Percentiles rank a stretch among this genome's conserved stretches.
Conservation (phyloP, 2,329 filamentous ascomycete genomes). For the Ophioceras dolichostomum region DNA sequence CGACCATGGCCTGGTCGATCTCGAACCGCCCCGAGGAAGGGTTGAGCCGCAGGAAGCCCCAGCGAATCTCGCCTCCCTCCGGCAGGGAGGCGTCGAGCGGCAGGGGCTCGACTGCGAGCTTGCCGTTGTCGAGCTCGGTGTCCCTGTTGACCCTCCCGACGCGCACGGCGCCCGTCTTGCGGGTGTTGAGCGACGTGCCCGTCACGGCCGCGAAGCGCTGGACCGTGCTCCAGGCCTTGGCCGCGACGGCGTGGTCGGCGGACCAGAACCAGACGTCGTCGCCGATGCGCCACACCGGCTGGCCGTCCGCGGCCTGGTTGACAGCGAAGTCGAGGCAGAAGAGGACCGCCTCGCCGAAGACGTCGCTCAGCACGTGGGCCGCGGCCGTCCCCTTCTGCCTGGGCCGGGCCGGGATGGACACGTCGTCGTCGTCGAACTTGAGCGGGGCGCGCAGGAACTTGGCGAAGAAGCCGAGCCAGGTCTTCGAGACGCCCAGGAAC, state of each 20-base stretch:
- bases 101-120: no score
- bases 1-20: conserved; percentile 46
- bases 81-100: conserved; percentile 25
- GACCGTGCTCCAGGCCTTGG: conserved; percentile 47
- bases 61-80: conserved; percentile 32
- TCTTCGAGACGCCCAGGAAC: conserved; percentile 44
- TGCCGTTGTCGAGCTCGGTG: no score
- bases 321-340: conserved; percentile 52
- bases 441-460: conserved; percentile 47
- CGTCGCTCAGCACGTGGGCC: conserved; percentile 39
- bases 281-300: conserved; percentile 43
- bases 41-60: conserved; percentile 45
- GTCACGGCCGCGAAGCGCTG: conserved; percentile 39
- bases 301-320: conserved; percentile 38
- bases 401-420: conserved; percentile 34
- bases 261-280: conserved; percentile 55
- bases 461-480: conserved; percentile 46
- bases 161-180: conserved; percentile 35
- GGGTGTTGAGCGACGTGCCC: conserved; percentile 41
- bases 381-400: conserved; percentile 43
- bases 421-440: conserved; percentile 37
- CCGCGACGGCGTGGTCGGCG: conserved; percentile 32
- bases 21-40: conserved; percentile 38
- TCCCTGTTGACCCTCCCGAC: conserved; percentile 13
- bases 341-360: conserved; percentile 43